These are phyloP conservation scores for Fusarium pseudocircinatum DNA, from an alignment of 2,329 filamentous ascomycete species.

Conservation along the genomic window DNA sequence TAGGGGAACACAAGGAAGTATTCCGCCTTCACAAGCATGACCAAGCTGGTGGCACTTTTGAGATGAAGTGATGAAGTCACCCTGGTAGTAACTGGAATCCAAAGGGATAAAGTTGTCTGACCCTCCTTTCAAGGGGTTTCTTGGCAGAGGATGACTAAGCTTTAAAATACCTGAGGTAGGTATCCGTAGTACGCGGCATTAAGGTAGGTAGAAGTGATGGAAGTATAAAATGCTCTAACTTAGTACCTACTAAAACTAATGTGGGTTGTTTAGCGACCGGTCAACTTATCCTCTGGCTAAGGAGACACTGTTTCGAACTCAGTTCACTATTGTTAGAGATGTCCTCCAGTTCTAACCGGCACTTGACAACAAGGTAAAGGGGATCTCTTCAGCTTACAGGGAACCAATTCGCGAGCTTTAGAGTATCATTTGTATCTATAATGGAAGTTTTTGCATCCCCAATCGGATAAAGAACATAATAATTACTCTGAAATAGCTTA, in stretches of 20 bases:
- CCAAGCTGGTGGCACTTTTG: background rate
- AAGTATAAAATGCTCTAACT: background rate
- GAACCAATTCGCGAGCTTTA: background rate
- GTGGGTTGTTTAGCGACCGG: background rate
- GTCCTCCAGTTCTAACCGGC: background rate
- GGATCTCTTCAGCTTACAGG: background rate
- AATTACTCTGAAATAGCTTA: background rate
- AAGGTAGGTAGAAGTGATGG: background rate
- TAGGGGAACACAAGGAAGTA: background rate
- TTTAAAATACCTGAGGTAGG: background rate
- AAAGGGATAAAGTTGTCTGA: constrained; percentile 41
- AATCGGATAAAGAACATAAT: background rate
- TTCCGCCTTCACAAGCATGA: background rate
- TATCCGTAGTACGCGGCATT: background rate
- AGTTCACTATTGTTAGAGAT: background rate
- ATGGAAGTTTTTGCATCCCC: background rate
- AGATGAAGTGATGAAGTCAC: constrained; percentile 24
- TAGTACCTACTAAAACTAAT: background rate
- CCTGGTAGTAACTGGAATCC: constrained; percentile 34
- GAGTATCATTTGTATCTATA: background rate
- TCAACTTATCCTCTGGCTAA: background rate
- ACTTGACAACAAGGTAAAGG: background rate
- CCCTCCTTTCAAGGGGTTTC: constrained; percentile 32
- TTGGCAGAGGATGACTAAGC: constrained; percentile 35
- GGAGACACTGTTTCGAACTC: background rate